These are phyloP conservation scores for Sarocladium kiliense DNA, from an alignment of 2,329 filamentous ascomycete species.

Conservation along the genomic window DNA sequence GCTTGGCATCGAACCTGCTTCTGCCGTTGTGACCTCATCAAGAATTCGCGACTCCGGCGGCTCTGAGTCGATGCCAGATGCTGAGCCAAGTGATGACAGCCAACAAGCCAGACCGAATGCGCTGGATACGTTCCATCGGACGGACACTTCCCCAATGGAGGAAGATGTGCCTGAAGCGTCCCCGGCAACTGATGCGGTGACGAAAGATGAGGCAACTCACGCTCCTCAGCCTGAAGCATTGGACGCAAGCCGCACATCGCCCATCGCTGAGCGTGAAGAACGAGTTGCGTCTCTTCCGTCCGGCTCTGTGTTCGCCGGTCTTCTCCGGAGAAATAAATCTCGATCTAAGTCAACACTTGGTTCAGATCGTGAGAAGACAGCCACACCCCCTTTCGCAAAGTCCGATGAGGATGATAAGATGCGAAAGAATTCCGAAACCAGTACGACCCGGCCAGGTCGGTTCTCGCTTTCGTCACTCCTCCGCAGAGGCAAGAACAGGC, in stretches of 20 bases:
- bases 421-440: slow-evolving; percentile 51
- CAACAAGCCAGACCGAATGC: background rate
- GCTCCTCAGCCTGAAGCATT: background rate
- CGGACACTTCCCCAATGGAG: slow-evolving; percentile 18
- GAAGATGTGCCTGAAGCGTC: background rate
- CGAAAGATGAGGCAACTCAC: background rate
- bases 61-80: slow-evolving; percentile 19
- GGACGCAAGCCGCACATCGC: slow-evolving; percentile 8
- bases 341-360: slow-evolving; percentile 44
- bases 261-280: slow-evolving; percentile 15
- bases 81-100: slow-evolving; percentile 14
- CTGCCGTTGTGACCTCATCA: slow-evolving; percentile 51
- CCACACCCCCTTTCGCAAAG: slow-evolving; percentile 29
- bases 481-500: slow-evolving; percentile 55
- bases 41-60: slow-evolving; percentile 30
- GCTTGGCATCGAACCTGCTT: slow-evolving; percentile 51
- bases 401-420: slow-evolving; percentile 44
- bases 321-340: slow-evolving; percentile 41
- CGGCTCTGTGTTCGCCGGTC: slow-evolving; percentile 22
- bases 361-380: slow-evolving; percentile 33
- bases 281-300: slow-evolving; percentile 17
- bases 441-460: slow-evolving; percentile 32
- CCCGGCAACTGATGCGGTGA: background rate
- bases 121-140: slow-evolving; percentile 24
- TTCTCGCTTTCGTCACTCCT: slow-evolving; percentile 70